These are phyloP conservation scores for Blastobotrys muscicola DNA, from an alignment of 805 yeast species.

Conservation along the genomic window DNA sequence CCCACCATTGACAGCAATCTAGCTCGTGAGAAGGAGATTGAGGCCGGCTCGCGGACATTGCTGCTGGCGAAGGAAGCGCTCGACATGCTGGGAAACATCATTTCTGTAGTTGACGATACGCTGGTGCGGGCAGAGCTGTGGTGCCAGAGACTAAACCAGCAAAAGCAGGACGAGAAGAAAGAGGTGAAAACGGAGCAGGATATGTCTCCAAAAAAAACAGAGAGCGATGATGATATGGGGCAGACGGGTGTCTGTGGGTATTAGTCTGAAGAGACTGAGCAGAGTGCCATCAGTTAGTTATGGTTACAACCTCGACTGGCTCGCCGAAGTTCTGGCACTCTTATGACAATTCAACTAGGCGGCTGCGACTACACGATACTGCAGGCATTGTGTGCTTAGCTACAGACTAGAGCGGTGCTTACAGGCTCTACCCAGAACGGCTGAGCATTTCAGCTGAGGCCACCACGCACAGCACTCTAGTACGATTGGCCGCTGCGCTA, in stretches of 20 bases:
- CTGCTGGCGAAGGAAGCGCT: conserved; percentile 82
- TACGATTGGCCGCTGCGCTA: no score
- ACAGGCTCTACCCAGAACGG: no score
- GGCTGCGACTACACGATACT: no score
- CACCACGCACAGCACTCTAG: no score
- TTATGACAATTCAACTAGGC: no score
- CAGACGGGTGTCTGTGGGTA: conserved; percentile 1
- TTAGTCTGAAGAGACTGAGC: background rate
- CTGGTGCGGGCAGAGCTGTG: conserved; percentile 79
- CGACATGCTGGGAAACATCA: conserved; percentile 76
- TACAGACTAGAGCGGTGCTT: no score
- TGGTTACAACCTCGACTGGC: no score
- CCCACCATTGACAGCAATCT: background rate
- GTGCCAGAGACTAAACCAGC: conserved; percentile 30
- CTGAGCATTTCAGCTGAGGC: no score
- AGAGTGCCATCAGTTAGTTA: background rate
- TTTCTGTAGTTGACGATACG: conserved; percentile 76
- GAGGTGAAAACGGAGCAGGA: conserved; percentile 48
- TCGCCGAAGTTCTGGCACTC: no score
- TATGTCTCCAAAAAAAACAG: background rate
- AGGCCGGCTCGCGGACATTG: conserved; percentile 57
- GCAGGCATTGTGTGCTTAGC: no score
- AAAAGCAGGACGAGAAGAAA: background rate
- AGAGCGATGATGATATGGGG: conserved; percentile 1
- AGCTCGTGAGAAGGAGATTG: conserved; percentile 18